Conservation (phyloP, 1,284 basidiomycete species). For the Austroboletus niveus region DNA sequence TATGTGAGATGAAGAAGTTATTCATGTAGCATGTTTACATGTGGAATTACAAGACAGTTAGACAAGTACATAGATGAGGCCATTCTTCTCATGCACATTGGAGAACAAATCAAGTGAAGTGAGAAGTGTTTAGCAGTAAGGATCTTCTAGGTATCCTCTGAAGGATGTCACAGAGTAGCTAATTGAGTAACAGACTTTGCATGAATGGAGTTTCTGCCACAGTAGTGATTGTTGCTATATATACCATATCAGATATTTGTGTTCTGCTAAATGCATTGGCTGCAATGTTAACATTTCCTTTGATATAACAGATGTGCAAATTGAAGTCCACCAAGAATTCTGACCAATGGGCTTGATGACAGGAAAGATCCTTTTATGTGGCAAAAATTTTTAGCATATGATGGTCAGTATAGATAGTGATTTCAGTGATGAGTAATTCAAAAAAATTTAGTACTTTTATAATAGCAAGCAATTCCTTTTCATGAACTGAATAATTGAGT, state of each 20-base stretch:
- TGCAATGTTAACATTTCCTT: background rate
- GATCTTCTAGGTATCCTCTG: no score
- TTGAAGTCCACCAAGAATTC: constrained; percentile 32
- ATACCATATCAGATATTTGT: constrained; percentile 6
- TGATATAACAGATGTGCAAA: background rate
- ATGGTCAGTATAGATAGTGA: constrained; percentile 41
- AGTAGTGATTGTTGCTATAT: no score
- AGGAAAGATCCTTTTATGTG: constrained; percentile 35
- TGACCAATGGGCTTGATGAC: constrained; percentile 36
- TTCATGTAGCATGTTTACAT: background rate
- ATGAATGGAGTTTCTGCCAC: no score
- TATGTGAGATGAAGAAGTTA: background rate
- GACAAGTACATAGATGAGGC: background rate
- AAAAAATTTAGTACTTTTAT: constrained; percentile 33
- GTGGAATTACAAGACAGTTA: background rate
- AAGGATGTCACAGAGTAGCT: no score
- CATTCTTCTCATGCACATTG: background rate
- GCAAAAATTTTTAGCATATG: constrained; percentile 37
- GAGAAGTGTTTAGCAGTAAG: constrained; percentile 27
- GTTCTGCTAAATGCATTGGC: background rate
- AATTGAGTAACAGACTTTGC: no score
- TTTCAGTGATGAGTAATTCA: constrained; percentile 35
- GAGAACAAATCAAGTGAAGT: background rate
- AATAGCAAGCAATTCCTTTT: constrained; percentile 38
- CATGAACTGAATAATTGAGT: constrained; percentile 5